phyloP scores from a whole-genome alignment of 1,139 yeast genomes.

The Saccharomyces pastorianus region DNA sequence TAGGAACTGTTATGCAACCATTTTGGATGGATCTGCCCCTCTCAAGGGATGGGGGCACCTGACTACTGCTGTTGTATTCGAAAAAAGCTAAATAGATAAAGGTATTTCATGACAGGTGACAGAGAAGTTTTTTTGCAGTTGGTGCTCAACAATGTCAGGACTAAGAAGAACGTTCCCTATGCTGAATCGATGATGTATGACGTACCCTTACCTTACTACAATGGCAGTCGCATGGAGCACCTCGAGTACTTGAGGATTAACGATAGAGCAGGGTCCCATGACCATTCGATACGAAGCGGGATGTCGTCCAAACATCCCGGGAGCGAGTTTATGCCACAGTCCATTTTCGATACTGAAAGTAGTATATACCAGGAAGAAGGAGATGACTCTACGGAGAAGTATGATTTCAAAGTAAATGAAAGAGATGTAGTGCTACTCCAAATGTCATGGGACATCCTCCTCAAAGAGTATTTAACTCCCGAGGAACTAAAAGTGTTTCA shows the following conservation, averaged over 20 bases:
- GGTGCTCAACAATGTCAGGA: background rate
- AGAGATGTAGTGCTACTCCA: conserved; percentile 36
- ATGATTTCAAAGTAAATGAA: conserved; percentile 26
- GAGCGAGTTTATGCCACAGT: background rate
- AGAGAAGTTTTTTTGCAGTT: background rate
- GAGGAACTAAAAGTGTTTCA: conserved; percentile 5
- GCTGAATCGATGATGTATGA: background rate
- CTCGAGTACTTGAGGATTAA: background rate
- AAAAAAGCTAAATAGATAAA: too few relatives aligned
- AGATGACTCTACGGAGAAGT: background rate
- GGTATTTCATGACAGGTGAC: background rate
- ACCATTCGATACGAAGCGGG: background rate
- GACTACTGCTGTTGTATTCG: background rate
- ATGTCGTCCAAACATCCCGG: background rate
- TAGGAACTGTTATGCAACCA: background rate
- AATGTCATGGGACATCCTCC: conserved; percentile 36
- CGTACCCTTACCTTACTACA: background rate
- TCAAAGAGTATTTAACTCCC: conserved; percentile 24
- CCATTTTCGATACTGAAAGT: background rate
- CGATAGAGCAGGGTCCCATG: background rate
- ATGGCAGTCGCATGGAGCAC: background rate
- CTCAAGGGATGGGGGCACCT: background rate
- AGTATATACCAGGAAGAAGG: background rate
- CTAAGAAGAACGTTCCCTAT: background rate
- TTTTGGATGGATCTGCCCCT: background rate